These are phyloP conservation scores for Ashbya aceris DNA, from an alignment of 1,139 yeast genomes.

Conservation along the genomic window DNA sequence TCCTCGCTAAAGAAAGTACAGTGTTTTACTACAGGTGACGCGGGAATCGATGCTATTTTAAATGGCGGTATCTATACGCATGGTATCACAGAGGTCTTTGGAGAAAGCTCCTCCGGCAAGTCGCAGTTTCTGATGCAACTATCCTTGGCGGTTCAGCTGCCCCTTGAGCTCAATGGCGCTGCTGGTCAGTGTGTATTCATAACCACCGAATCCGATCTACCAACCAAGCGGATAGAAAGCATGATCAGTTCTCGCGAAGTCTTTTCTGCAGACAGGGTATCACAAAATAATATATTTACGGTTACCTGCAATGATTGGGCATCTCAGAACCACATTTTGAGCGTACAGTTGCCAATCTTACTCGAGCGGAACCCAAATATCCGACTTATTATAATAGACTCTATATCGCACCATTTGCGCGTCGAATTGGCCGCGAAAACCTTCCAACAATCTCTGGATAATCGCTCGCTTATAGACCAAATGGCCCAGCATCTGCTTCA, in stretches of 20 bases:
- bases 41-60: conserved; percentile 43
- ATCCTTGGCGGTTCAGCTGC: conserved; percentile 47
- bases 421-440: conserved; percentile 45
- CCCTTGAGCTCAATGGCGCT: conserved; percentile 39
- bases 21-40: conserved; percentile 52
- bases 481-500: conserved; percentile 42
- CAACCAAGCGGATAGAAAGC: conserved; percentile 48
- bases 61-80: conserved; percentile 66
- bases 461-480: conserved; percentile 37
- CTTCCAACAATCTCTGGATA: conserved; percentile 31
- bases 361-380: conserved; percentile 36
- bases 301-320: conserved; percentile 63
- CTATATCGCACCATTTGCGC: conserved; percentile 78
- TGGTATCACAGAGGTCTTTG: conserved; percentile 68
- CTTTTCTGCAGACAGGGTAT: conserved; percentile 24
- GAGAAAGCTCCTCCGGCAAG: conserved; percentile 80
- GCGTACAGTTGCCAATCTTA: conserved; percentile 59
- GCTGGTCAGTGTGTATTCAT: conserved; percentile 48
- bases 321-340: conserved; percentile 62
- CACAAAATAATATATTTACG: conserved; percentile 46
- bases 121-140: conserved; percentile 67
- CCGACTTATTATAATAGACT: conserved; percentile 60
- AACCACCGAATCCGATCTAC: conserved; percentile 67
- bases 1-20: background rate
- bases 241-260: conserved; percentile 29